Evolutionary conservation across 192 early-diverging fungal species (phyloP).

Genomic region (Spinellus fusiger): DNA sequence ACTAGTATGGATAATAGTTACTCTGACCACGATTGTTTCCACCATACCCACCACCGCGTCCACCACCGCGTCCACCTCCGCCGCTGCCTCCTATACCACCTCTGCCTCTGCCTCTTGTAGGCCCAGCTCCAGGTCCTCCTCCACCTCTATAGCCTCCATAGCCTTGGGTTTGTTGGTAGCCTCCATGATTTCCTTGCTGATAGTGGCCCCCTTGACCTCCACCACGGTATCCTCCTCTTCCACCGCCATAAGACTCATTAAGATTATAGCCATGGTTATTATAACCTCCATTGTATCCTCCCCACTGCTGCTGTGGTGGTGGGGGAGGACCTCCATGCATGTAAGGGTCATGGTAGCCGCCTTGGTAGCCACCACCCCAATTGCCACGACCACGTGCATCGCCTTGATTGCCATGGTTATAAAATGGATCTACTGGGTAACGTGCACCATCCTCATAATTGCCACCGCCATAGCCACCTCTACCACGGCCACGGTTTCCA

Average conservation of each 20-base stretch:
- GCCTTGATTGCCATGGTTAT: constrained; percentile 28
- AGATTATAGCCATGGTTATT: constrained; percentile 30
- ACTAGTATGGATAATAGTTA: neutral
- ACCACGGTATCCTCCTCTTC: constrained; percentile 27
- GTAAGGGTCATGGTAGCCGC: constrained; percentile 23
- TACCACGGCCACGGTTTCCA: constrained; percentile 23
- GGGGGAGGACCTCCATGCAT: constrained; percentile 15
- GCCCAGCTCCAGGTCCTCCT: neutral
- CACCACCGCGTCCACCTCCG: neutral
- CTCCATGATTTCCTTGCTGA: constrained; percentile 22
- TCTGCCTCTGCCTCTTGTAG: neutral
- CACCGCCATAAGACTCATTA: constrained; percentile 22
- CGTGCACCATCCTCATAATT: constrained; percentile 25
- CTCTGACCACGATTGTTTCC: neutral
- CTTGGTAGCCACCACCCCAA: constrained; percentile 1
- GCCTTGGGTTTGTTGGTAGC: constrained; percentile 20
- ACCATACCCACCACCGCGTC: constrained; percentile 9
- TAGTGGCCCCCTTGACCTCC: constrained; percentile 14
- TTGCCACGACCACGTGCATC: constrained; percentile 11
- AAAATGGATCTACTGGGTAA: constrained; percentile 13
- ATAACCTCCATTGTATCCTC: constrained; percentile 21
- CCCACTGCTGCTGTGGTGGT: constrained; percentile 7
- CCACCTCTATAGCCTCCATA: constrained; percentile 10
- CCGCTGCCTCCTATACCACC: neutral
- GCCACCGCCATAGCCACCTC: constrained; percentile 10